Conservation (phyloP, 2,329 filamentous ascomycete species). For the Penicillium sp. region DNA sequence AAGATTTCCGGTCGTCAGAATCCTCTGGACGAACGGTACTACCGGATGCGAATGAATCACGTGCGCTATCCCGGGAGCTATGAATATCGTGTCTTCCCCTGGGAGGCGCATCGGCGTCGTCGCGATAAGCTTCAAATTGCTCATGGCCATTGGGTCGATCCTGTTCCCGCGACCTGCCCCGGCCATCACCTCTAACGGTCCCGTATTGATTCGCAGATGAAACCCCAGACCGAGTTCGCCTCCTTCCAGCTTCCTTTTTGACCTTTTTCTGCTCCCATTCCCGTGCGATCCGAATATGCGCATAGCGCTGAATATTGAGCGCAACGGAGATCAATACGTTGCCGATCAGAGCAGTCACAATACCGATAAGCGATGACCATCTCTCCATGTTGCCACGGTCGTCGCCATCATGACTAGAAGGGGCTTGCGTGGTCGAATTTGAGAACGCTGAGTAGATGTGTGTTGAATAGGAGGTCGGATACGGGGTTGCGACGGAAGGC, state of each 20-base stretch:
- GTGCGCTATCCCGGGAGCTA: slow-evolving; percentile 42
- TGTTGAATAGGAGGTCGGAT: slow-evolving; percentile 23
- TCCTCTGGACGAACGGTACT: slow-evolving; percentile 45
- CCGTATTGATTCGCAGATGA: slow-evolving; percentile 47
- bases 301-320: slow-evolving; percentile 94
- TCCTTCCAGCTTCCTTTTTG: slow-evolving; percentile 59
- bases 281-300: slow-evolving; percentile 80
- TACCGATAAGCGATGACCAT: slow-evolving; percentile 95
- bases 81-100: slow-evolving; percentile 26
- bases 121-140: slow-evolving; percentile 27
- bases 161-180: slow-evolving; percentile 16
- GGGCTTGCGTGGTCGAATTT: slow-evolving; percentile 21
- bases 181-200: slow-evolving; percentile 36
- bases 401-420: slow-evolving; percentile 26
- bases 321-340: slow-evolving; percentile 95
- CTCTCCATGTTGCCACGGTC: slow-evolving; percentile 31
- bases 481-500: slow-evolving; percentile 25
- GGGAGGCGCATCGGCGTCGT: slow-evolving; percentile 42
- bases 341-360: slow-evolving; percentile 86
- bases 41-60: slow-evolving; percentile 45
- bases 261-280: slow-evolving; percentile 65
- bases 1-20: slow-evolving; percentile 64
- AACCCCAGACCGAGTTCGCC: slow-evolving; percentile 41
- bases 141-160: slow-evolving; percentile 25
- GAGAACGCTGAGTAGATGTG: slow-evolving; percentile 17